A percentile compares a stretch with the other conserved stretches of the same genome.
Evolutionary conservation across 176 grass and related monocot species (phyloP).

Genomic region (Ampelocalamus luodianensis): DNA sequence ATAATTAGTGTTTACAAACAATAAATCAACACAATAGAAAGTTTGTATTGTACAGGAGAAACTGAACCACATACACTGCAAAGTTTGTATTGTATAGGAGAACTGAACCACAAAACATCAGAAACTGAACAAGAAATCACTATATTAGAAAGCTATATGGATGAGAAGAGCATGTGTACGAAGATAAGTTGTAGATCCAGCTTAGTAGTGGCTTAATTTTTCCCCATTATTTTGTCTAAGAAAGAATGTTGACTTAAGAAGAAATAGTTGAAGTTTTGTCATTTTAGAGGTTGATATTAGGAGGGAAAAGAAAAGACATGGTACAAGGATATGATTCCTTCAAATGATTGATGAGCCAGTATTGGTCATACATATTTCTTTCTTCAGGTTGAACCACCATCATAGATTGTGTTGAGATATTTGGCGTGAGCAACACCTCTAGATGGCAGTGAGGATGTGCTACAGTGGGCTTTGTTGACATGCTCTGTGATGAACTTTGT

Average conservation of each 20-base stretch:
- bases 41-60: not conserved
- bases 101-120: slow-evolving; percentile 10
- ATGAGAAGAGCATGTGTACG: not conserved
- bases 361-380: too few relatives aligned
- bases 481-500: too few relatives aligned
- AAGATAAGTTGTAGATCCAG: not conserved
- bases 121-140: not conserved
- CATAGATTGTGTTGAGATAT: too few relatives aligned
- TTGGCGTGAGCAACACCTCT: too few relatives aligned
- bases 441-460: too few relatives aligned
- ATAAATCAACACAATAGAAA: slow-evolving; percentile 22
- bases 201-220: not conserved
- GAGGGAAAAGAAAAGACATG: slow-evolving; percentile 1
- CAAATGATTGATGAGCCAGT: slow-evolving; percentile 42
- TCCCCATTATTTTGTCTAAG: not conserved
- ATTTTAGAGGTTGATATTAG: not conserved
- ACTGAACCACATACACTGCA: not conserved
- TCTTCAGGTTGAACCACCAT: too few relatives aligned
- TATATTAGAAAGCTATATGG: not conserved
- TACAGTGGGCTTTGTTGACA: too few relatives aligned
- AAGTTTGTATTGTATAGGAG: slow-evolving; percentile 7
- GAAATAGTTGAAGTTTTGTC: slow-evolving; percentile 6
- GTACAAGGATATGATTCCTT: slow-evolving; percentile 41
- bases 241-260: slow-evolving; percentile 7
- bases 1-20: slow-evolving; percentile 1